Conservation (phyloP, 129 eudicot genomes). For the Lactuca saligna region DNA sequence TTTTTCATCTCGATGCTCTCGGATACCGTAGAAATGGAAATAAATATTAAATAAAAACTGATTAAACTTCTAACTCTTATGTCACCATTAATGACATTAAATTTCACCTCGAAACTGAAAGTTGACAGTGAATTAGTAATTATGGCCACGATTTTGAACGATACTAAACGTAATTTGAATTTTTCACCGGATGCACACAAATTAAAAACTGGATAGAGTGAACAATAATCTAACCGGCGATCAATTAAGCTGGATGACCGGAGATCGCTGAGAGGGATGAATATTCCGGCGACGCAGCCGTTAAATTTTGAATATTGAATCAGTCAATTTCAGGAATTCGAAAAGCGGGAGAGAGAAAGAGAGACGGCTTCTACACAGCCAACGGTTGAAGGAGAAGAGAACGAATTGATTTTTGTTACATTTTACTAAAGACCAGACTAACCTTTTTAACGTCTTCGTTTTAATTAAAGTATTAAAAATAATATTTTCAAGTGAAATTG, state of each 20-base stretch:
- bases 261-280: neutral
- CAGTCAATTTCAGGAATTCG: constrained; percentile 6
- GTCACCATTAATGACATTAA: constrained; percentile 37
- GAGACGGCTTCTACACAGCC: constrained; percentile 25
- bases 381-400: constrained; percentile 16
- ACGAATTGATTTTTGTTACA: neutral
- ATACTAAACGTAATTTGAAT: constrained; percentile 19
- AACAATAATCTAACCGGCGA: constrained; percentile 18
- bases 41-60: constrained; percentile 9
- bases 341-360: constrained; percentile 14
- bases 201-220: constrained; percentile 1
- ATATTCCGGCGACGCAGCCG: constrained; percentile 26
- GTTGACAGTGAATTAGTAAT: constrained; percentile 6
- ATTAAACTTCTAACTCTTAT: constrained; percentile 6
- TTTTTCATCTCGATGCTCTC: constrained; percentile 22
- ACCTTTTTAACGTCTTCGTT: neutral
- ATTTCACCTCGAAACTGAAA: constrained; percentile 30
- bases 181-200: neutral
- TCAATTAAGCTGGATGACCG: neutral
- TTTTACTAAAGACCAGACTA: constrained; percentile 18
- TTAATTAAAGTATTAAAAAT: too few relatives aligned
- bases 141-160: constrained; percentile 8
- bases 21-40: constrained; percentile 21
- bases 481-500: too few relatives aligned
- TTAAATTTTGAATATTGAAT: constrained; percentile 19